Evolutionary conservation across 208 protist genomes (phyloP).

Genomic region (Kentomonas sorsogonicus): DNA sequence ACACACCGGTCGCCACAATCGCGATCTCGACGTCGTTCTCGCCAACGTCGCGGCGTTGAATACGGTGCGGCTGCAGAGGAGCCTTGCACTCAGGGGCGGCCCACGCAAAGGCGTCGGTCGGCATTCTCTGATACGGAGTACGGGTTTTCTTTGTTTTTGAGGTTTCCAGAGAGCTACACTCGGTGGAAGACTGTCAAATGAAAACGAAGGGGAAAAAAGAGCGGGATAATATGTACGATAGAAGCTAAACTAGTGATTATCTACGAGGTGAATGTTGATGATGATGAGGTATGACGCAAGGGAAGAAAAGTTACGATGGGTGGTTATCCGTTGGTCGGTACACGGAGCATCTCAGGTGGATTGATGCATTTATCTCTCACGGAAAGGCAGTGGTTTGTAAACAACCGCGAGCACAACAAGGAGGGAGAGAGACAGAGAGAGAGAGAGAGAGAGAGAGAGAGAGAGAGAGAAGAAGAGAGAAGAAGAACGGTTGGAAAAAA

Average conservation of each 20-base stretch:
- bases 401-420: not conserved
- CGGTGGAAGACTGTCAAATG: not conserved
- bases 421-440: not conserved
- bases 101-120: constrained; percentile 37
- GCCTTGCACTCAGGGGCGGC: constrained; percentile 34
- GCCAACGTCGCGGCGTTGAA: constrained; percentile 42
- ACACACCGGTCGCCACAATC: constrained; percentile 71
- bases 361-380: too few species aligned
- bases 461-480: not conserved
- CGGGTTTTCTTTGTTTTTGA: not conserved
- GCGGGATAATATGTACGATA: not conserved
- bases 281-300: too few species aligned
- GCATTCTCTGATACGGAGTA: constrained; percentile 21
- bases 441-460: not conserved
- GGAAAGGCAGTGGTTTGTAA: too few species aligned
- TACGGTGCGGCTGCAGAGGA: constrained; percentile 40
- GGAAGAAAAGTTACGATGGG: too few species aligned
- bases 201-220: not conserved
- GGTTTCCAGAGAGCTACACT: too few species aligned
- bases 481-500: not conserved
- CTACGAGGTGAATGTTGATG: too few species aligned
- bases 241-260: not conserved
- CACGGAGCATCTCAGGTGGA: too few species aligned
- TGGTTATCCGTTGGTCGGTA: too few species aligned
- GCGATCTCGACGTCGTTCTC: constrained; percentile 51